phyloP scores from a whole-genome alignment of 2,329 filamentous ascomycete genomes.

The Pseudogymnoascus sp. region DNA sequence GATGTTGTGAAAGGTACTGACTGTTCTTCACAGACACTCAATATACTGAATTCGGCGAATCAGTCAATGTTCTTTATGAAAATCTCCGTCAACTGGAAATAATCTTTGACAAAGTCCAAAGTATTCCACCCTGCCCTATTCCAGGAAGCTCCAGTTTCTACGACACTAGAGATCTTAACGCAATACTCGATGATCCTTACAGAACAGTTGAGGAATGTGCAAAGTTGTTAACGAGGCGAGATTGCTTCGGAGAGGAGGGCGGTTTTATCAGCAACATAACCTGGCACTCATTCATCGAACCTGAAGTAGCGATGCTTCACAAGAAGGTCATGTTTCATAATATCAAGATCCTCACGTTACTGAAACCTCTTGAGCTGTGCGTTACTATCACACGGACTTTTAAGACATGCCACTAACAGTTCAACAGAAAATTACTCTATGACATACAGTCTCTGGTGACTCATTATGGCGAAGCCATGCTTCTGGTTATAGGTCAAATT shows the following conservation, averaged over 20 bases:
- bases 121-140: neutral
- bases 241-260: slow-evolving; percentile 16
- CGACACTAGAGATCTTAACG: neutral
- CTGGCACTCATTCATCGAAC: slow-evolving; percentile 15
- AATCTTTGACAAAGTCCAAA: neutral
- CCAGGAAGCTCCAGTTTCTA: neutral
- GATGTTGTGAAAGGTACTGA: neutral
- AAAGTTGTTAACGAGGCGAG: neutral
- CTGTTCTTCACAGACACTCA: neutral
- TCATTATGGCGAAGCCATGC: neutral
- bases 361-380: slow-evolving; percentile 16
- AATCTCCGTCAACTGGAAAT: neutral
- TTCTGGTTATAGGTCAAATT: neutral
- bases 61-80: neutral
- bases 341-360: slow-evolving; percentile 14
- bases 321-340: slow-evolving; percentile 15
- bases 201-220: neutral
- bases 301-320: slow-evolving; percentile 14
- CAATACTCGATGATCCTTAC: neutral
- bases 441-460: neutral
- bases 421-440: neutral
- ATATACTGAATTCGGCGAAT: neutral
- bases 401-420: neutral
- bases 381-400: neutral
- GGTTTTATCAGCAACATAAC: slow-evolving; percentile 15